Evolutionary conservation across 1,284 basidiomycete species (phyloP).

Genomic region (Cystobasidium pallidum): DNA sequence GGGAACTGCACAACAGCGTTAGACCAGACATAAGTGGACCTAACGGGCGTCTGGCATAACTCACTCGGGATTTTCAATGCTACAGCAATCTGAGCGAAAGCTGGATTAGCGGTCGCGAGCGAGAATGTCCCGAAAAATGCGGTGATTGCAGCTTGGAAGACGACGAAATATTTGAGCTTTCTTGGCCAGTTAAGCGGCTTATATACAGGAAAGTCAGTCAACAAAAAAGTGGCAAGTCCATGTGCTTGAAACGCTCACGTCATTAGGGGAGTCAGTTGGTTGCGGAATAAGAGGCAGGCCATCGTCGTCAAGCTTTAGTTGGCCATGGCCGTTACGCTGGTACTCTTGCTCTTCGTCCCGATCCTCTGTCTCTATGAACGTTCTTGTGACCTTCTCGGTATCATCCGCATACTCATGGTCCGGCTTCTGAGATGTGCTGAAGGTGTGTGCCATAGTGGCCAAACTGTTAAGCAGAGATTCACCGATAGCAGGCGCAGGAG

Average conservation of each 20-base stretch:
- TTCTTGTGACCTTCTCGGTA: conserved; percentile 3
- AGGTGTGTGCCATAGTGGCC: background rate
- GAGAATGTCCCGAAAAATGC: conserved; percentile 36
- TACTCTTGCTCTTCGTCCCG: conserved; percentile 33
- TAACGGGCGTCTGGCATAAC: background rate
- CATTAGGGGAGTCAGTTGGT: conserved; percentile 30
- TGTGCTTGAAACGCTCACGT: background rate
- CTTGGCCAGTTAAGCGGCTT: conserved; percentile 39
- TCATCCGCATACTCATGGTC: conserved; percentile 3
- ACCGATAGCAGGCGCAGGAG: too few species aligned
- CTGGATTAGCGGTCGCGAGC: conserved; percentile 37
- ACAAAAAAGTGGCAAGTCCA: background rate
- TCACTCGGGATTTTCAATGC: conserved; percentile 22
- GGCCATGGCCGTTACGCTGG: conserved; percentile 18
- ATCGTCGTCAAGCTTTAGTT: conserved; percentile 22
- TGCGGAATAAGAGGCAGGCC: conserved; percentile 39
- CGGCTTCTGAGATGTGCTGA: background rate
- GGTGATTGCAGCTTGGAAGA: conserved; percentile 28
- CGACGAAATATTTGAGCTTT: conserved; percentile 35
- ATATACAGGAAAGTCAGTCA: background rate
- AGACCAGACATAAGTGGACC: background rate
- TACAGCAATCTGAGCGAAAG: conserved; percentile 34
- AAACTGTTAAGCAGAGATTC: too few species aligned
- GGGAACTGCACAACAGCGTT: conserved; percentile 1
- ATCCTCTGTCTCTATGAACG: conserved; percentile 9